phyloP scores from a whole-genome alignment of 495 filamentous ascomycete species.

The Articulospora tetracladia region DNA sequence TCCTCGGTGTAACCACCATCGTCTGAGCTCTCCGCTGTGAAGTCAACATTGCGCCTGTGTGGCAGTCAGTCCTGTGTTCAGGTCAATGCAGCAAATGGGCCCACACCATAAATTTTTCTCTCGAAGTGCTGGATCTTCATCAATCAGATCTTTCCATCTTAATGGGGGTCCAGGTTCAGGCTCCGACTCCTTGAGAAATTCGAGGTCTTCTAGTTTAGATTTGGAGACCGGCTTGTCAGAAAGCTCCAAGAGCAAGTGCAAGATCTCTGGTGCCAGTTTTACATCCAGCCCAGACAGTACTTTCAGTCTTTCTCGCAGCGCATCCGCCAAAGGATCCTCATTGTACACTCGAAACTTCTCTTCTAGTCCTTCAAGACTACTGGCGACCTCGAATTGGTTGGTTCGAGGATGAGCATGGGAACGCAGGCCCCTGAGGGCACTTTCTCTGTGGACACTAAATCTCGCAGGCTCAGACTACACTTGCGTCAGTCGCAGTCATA shows the following conservation, averaged over 20 bases:
- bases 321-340: slow-evolving; percentile 76
- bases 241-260: slow-evolving; percentile 76
- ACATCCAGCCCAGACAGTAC: slow-evolving; percentile 48
- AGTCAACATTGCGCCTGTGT: slow-evolving; percentile 57
- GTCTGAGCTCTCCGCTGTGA: slow-evolving; percentile 60
- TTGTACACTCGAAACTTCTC: slow-evolving; percentile 83
- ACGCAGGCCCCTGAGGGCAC: slow-evolving; percentile 50
- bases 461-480: slow-evolving; percentile 35
- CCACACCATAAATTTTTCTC: slow-evolving; percentile 71
- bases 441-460: slow-evolving; percentile 46
- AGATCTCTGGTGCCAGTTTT: slow-evolving; percentile 70
- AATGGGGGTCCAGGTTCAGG: slow-evolving; percentile 40
- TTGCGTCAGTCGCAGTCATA: slow-evolving; percentile 6
- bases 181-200: slow-evolving; percentile 41
- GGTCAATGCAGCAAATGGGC: not conserved
- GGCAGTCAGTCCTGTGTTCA: not conserved
- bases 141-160: slow-evolving; percentile 73
- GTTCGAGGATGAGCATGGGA: slow-evolving; percentile 63
- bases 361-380: slow-evolving; percentile 71
- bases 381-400: slow-evolving; percentile 83
- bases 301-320: slow-evolving; percentile 58
- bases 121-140: slow-evolving; percentile 64
- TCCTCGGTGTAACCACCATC: slow-evolving; percentile 45
- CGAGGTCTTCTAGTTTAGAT: slow-evolving; percentile 59
- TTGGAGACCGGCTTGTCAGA: slow-evolving; percentile 76